phyloP scores from a whole-genome alignment of 768 basidiomycete species.

The Phaeotremella skinneri region DNA sequence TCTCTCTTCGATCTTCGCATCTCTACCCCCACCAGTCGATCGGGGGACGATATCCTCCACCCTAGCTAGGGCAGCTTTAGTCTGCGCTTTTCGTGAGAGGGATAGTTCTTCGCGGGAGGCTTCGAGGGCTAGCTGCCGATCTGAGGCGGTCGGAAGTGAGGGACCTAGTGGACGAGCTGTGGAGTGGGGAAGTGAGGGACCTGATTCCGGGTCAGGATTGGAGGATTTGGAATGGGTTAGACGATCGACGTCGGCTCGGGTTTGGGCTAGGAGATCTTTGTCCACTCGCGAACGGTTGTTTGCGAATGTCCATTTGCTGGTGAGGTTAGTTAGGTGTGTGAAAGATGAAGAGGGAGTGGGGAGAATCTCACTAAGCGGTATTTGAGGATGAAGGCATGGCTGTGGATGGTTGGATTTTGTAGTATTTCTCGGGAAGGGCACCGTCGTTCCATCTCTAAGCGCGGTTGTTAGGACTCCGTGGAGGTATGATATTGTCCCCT shows the following conservation, averaged over 20 bases:
- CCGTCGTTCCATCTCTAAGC: slow-evolving; percentile 58
- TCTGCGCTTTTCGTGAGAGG: slow-evolving; percentile 66
- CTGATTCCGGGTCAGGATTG: slow-evolving; percentile 17
- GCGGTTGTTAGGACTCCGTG: slow-evolving; percentile 31
- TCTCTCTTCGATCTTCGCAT: slow-evolving; percentile 85
- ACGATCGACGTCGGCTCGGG: slow-evolving; percentile 61
- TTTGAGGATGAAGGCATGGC: slow-evolving; percentile 63
- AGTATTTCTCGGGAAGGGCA: slow-evolving; percentile 33
- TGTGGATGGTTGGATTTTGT: slow-evolving; percentile 49
- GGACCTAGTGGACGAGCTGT: slow-evolving; percentile 15
- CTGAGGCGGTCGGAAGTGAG: slow-evolving; percentile 29
- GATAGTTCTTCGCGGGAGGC: slow-evolving; percentile 44
- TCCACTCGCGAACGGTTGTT: slow-evolving; percentile 65
- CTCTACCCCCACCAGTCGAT: slow-evolving; percentile 63
- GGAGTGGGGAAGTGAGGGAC: slow-evolving; percentile 9
- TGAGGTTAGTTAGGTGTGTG: background rate
- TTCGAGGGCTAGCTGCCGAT: slow-evolving; percentile 68
- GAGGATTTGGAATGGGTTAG: slow-evolving; percentile 52
- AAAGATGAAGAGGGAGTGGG: slow-evolving; percentile 3
- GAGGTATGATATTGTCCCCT: too few relatives aligned
- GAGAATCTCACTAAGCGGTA: slow-evolving; percentile 60
- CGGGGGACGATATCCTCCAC: slow-evolving; percentile 78
- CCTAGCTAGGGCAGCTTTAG: slow-evolving; percentile 64
- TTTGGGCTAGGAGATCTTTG: slow-evolving; percentile 59
- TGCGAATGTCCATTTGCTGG: slow-evolving; percentile 75